Evolutionary conservation across 768 basidiomycete genomes (phyloP).

Genomic region (Lactarius sanguifluus): DNA sequence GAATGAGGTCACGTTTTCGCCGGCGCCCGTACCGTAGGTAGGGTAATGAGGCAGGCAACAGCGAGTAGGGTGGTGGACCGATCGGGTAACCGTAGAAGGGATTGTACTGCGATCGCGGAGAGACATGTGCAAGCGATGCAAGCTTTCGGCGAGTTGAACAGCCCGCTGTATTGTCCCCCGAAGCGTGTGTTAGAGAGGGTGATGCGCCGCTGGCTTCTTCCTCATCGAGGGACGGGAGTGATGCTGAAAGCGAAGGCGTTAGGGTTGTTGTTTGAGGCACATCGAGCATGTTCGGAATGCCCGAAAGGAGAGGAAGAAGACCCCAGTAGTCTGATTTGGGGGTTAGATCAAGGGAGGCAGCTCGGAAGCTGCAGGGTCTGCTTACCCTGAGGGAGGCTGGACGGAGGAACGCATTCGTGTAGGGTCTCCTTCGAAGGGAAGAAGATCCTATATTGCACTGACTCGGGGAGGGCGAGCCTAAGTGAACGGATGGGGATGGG

Average conservation of each 20-base stretch:
- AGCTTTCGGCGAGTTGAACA: constrained; percentile 15
- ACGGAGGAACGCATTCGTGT: constrained; percentile 51
- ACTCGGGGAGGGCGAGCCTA: constrained; percentile 62
- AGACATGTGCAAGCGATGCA: constrained; percentile 34
- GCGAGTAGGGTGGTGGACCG: constrained; percentile 32
- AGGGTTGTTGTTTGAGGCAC: constrained; percentile 1
- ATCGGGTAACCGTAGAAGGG: constrained; percentile 78
- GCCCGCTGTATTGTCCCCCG: not conserved
- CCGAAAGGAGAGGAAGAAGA: constrained; percentile 49
- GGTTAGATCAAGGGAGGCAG: constrained; percentile 30
- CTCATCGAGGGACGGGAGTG: constrained; percentile 9
- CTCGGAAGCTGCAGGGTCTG: constrained; percentile 22
- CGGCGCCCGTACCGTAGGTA: constrained; percentile 59
- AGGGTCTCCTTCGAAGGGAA: constrained; percentile 61
- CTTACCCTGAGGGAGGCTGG: constrained; percentile 59
- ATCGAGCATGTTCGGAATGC: constrained; percentile 44
- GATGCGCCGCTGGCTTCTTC: constrained; percentile 11
- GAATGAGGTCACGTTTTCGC: constrained; percentile 64
- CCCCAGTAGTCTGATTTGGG: constrained; percentile 64
- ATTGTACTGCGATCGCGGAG: constrained; percentile 61
- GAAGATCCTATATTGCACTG: constrained; percentile 60
- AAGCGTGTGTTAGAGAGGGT: not conserved
- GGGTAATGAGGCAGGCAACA: constrained; percentile 40
- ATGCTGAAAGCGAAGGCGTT: constrained; percentile 15
- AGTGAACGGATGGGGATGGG: constrained; percentile 11